Evolutionary conservation across 345 rosid species (phyloP), one percentile per base, ranked within the genome.

Genomic region (Brassica juncea): DNA sequence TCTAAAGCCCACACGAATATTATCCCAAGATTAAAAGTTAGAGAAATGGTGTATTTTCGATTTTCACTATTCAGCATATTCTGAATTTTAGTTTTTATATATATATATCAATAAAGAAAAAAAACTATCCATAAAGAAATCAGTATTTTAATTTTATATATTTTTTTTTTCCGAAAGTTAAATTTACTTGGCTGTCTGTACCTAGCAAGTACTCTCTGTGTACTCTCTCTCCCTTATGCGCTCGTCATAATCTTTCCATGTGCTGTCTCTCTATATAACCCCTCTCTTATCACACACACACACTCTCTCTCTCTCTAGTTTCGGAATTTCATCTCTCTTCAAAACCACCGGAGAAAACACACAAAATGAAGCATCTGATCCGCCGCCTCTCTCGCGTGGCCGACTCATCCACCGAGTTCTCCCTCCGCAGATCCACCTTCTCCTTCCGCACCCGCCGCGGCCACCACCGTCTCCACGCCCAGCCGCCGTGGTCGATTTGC

Each of bases 371-470:
- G 88, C 91, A 88, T 23, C 83, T 95, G 1, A 91, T 94, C 66
- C 90, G 97, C 83, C 97, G 99, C 37, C 86, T 94, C 75, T 87
- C 97, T 1, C 87, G 95, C 9, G 97, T 91, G 64, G 95, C 97
- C 27, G 99, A 95, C 81, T 93, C 94, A 14, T 88, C 91, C 4
- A 83, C 88, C 72, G 74, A 73, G 21, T 34, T 73, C 82, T 68
- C 85, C 62, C 85, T 88, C 77, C 94, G 88, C 71, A 81, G 87
- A 15, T 84, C 94, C 2, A n/a, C 86, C 2, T 8, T 35, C 27
- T 57, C 69, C 81, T 21, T 80, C 57, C 47, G 78, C 34, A 68
- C 30, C 37, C 72, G 73, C 34, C 68, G 78, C 68, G 70, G 25
- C 65, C 86, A 85, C 16, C 85, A 8, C 14, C 77, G 37, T 58